Conservation (phyloP, 169 alveolate genomes). For the Plasmodium vinckei region DNA sequence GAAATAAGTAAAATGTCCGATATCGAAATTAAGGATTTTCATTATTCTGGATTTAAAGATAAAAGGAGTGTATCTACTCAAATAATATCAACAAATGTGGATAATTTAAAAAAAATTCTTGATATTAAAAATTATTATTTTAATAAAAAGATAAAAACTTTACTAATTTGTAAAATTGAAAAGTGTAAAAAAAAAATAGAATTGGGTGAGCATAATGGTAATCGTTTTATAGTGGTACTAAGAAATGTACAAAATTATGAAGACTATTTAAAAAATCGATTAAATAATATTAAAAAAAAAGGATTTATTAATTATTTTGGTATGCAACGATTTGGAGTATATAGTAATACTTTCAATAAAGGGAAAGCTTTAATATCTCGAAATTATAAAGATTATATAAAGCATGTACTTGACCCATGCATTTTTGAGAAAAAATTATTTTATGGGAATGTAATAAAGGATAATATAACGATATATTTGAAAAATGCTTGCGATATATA, state of each 20-base stretch:
- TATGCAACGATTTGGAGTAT: conserved; percentile 76
- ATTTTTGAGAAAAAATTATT: conserved; percentile 68
- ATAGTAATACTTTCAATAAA: conserved; percentile 71
- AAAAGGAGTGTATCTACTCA: conserved; percentile 76
- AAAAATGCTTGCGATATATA: conserved; percentile 54
- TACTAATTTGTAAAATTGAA: conserved; percentile 60
- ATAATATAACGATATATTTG: conserved; percentile 53
- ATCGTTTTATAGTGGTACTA: conserved; percentile 50
- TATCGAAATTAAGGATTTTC: conserved; percentile 62
- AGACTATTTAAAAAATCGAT: conserved; percentile 59
- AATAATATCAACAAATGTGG: conserved; percentile 27
- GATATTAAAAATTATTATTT: conserved; percentile 9
- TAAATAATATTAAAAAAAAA: conserved; percentile 50
- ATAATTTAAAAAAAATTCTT: conserved; percentile 5
- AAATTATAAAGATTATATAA: conserved; percentile 69
- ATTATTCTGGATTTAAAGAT: conserved; percentile 75
- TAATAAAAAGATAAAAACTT: conserved; percentile 13
- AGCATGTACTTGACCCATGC: conserved; percentile 55
- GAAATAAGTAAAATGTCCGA: conserved; percentile 68
- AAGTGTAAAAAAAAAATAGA: conserved; percentile 42
- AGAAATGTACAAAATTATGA: conserved; percentile 69
- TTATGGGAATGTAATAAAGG: conserved; percentile 57
- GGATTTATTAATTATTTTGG: conserved; percentile 77
- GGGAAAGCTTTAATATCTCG: conserved; percentile 71
- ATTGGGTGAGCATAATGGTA: conserved; percentile 74